Conservation (phyloP, 495 filamentous ascomycete species). For the Hypoxylon subgilvum region DNA sequence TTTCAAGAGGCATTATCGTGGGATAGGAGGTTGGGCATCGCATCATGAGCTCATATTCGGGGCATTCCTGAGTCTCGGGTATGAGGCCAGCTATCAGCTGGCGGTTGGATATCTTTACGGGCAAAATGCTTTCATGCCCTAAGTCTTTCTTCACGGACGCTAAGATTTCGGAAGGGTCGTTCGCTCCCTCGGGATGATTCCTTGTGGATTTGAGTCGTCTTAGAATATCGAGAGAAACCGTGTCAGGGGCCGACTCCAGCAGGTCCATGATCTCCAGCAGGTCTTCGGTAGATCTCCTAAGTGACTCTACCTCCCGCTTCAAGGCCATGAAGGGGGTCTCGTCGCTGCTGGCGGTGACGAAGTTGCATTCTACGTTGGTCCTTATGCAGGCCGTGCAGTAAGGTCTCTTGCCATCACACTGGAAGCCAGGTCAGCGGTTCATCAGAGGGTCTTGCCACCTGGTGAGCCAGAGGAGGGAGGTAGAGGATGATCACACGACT, state of each 20-base stretch:
- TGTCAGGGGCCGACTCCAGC: slow-evolving; percentile 30
- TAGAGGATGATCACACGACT: not conserved
- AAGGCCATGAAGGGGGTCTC: slow-evolving; percentile 36
- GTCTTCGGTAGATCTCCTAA: slow-evolving; percentile 29
- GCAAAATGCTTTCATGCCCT: slow-evolving; percentile 17
- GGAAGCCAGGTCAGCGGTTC: slow-evolving; percentile 5
- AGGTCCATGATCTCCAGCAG: slow-evolving; percentile 27
- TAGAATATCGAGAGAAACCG: slow-evolving; percentile 29
- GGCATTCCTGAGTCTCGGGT: slow-evolving; percentile 27
- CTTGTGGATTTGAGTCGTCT: slow-evolving; percentile 28
- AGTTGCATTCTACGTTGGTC: slow-evolving; percentile 25
- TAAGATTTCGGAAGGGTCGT: slow-evolving; percentile 26
- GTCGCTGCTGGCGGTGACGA: slow-evolving; percentile 34
- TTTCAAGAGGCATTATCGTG: slow-evolving; percentile 25
- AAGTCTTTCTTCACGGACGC: slow-evolving; percentile 26
- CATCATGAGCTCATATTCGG: slow-evolving; percentile 37
- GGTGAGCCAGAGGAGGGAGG: not conserved
- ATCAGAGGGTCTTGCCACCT: not conserved
- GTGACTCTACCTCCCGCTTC: slow-evolving; percentile 36
- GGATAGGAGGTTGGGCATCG: slow-evolving; percentile 33
- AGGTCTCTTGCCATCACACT: slow-evolving; percentile 34
- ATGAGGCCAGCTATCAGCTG: slow-evolving; percentile 29
- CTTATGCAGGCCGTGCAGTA: slow-evolving; percentile 29
- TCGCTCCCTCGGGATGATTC: slow-evolving; percentile 20
- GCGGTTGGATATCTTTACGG: slow-evolving; percentile 29